Evolutionary conservation across 495 filamentous ascomycete genomes (phyloP), one percentile per base, ranked within the genome.

Genomic region (Hypoxylon trugodes): DNA sequence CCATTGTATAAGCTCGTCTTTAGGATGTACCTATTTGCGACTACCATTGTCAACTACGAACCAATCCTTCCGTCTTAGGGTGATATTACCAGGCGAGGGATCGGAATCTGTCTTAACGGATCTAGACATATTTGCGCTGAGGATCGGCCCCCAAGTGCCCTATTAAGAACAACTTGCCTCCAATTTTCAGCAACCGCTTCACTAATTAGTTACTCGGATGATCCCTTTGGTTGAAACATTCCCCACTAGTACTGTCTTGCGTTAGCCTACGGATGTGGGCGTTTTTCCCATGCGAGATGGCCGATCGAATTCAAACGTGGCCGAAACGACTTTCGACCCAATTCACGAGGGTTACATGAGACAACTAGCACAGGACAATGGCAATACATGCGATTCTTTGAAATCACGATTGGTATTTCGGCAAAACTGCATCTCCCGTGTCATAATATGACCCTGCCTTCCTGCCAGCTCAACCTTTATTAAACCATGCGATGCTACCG

Each of bases 401-500:
- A 50, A 41, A n/a, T n/a, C 38, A 10, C 18, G 19, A 35, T 32
- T 55, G 3, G 33, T 63, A 56, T 63, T 54, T 49, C 15, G 35
- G 5, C 36, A 35, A 18, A 36, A 33, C 41, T 54, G 32, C 21
- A 30, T 28, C 26, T 35, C 25, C 33, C 10, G 21, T 25, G 15
- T 16, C 36, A 48, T 48, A 0, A n/a, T 33, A 22, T 7, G 26
- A 48, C 15, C 18, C 6, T 13, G n/a, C 24, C n/a, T 4, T 19
- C 43, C 18, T 25, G 48, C 61, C 53, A 40, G 57, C 54, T 53
- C 62, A 59, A 38, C 59, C 54, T 54, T 53, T 51, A 35, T 54
- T 37, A 48, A 62, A 49, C 18, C 58, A 57, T 47, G 60, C 61
- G 19, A 57, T 43, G 47, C 60, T 69, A 53, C 22, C 45, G 45